Percentiles rank a stretch among this genome's conserved stretches.
These are phyloP conservation scores for Monosporascus cannonballus DNA, from an alignment of 2,329 filamentous ascomycete species.

Conservation along the genomic window DNA sequence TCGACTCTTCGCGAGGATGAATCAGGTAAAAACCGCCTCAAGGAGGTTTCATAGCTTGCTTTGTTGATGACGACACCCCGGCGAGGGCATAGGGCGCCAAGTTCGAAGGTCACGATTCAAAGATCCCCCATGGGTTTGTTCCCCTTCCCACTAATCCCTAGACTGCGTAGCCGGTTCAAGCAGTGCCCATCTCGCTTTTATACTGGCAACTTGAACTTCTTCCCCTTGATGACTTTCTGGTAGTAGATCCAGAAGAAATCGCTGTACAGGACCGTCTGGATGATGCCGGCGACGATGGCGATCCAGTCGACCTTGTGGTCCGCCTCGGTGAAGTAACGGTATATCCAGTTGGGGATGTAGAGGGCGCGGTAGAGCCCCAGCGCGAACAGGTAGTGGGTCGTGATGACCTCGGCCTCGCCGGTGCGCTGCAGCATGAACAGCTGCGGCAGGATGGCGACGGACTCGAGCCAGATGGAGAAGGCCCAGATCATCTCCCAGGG, in stretches of 20 bases:
- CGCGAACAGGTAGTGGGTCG: constrained; percentile 94
- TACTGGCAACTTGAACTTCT: constrained; percentile 81
- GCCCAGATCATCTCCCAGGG: constrained; percentile 88
- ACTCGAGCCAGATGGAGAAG: constrained; percentile 97
- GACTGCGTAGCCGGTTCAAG: too few species aligned
- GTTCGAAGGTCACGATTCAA: too few species aligned
- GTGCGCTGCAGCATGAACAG: constrained; percentile 97
- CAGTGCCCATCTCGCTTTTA: constrained; percentile 33
- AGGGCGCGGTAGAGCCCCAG: constrained; percentile 85
- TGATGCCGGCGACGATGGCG: constrained; percentile 77
- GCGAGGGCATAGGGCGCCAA: too few species aligned
- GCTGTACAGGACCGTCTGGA: constrained; percentile 93
- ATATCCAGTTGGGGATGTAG: constrained; percentile 99
- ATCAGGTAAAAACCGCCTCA: too few species aligned
- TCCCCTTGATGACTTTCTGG: constrained; percentile 85
- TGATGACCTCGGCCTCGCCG: constrained; percentile 98
- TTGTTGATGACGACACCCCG: too few species aligned
- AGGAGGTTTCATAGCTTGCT: too few species aligned
- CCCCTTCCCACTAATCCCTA: too few species aligned
- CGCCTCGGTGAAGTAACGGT: constrained; percentile 72
- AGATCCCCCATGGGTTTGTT: too few species aligned
- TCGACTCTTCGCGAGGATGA: too few species aligned
- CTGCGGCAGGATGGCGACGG: constrained; percentile 92
- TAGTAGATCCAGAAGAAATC: constrained; percentile 99
- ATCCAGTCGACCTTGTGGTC: constrained; percentile 76